Evolutionary conservation across 768 basidiomycete genomes (phyloP).

Genomic region (Dioszegia crocea): DNA sequence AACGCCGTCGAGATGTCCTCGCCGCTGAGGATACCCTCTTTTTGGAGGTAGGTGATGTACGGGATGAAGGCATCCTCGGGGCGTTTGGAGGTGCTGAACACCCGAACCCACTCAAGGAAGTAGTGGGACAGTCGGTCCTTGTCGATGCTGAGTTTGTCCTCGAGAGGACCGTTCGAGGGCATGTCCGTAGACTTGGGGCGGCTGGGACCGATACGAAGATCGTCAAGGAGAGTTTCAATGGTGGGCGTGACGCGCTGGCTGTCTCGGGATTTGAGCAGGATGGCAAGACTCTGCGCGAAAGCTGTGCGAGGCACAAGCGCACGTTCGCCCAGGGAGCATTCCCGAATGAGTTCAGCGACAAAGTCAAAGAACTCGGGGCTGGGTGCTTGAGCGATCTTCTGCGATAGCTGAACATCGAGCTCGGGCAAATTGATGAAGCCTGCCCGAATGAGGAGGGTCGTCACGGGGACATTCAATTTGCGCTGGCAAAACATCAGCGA

Average conservation of each 20-base stretch:
- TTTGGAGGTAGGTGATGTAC: conserved; percentile 94
- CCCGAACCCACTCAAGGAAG: conserved; percentile 74
- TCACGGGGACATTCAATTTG: conserved; percentile 93
- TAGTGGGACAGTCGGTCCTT: conserved; percentile 51
- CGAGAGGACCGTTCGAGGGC: conserved; percentile 2
- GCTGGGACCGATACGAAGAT: conserved; percentile 54
- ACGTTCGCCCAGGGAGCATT: conserved; percentile 75
- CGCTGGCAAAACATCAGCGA: conserved; percentile 56
- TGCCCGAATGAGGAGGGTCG: conserved; percentile 77
- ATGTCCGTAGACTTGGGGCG: conserved; percentile 12
- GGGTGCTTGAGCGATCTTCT: conserved; percentile 72
- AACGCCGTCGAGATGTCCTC: conserved; percentile 97
- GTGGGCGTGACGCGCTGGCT: conserved; percentile 65
- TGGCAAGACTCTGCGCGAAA: conserved; percentile 73
- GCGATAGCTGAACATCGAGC: conserved; percentile 86
- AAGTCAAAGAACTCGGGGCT: conserved; percentile 74
- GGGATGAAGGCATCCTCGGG: conserved; percentile 87
- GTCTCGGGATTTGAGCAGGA: conserved; percentile 68
- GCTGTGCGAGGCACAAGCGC: conserved; percentile 71
- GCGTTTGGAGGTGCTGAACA: conserved; percentile 72
- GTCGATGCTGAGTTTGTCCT: conserved; percentile 26
- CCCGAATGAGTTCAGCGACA: conserved; percentile 74
- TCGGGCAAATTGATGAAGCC: conserved; percentile 71
- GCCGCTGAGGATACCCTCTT: conserved; percentile 91
- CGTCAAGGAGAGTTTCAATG: conserved; percentile 62